phyloP scores from a whole-genome alignment of 2,329 filamentous ascomycete genomes.

The Pyrenochaeta sp. region DNA sequence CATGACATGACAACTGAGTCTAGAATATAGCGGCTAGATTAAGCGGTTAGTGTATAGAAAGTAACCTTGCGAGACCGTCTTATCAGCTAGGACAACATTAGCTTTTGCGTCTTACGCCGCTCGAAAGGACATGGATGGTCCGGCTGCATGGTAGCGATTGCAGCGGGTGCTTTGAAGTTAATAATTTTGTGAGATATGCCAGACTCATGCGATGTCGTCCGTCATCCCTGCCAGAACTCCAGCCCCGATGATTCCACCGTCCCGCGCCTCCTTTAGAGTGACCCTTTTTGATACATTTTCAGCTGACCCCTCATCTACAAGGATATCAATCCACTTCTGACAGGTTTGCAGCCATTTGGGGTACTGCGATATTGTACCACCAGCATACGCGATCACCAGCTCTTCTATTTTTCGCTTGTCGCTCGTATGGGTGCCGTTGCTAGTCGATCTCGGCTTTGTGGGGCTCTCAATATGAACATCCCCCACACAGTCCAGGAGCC shows the following conservation, averaged over 20 bases:
- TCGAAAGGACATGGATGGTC: not conserved
- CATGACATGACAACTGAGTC: not conserved
- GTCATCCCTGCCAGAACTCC: constrained; percentile 62
- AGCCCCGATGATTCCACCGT: constrained; percentile 65
- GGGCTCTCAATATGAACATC: constrained; percentile 62
- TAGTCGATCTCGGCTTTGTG: constrained; percentile 21
- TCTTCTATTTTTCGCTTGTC: constrained; percentile 57
- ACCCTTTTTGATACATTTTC: constrained; percentile 55
- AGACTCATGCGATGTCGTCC: constrained; percentile 31
- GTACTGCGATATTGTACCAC: constrained; percentile 81
- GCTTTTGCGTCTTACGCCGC: not conserved
- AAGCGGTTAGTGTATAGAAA: not conserved
- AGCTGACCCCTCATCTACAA: constrained; percentile 56
- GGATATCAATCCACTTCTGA: constrained; percentile 70
- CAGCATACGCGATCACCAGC: constrained; percentile 80
- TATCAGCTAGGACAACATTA: not conserved
- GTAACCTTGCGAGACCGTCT: not conserved
- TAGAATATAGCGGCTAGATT: not conserved
- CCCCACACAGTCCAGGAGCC: constrained; percentile 72
- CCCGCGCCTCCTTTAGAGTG: constrained; percentile 61
- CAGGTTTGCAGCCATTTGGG: constrained; percentile 76
- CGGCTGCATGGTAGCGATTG: not conserved
- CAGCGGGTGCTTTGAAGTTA: not conserved
- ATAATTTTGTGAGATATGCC: constrained; percentile 1
- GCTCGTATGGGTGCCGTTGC: constrained; percentile 25